Evolutionary conservation across 371 early-diverging fungal species (phyloP), one percentile per base, ranked within the genome.

Genomic region (Circinella minor): DNA sequence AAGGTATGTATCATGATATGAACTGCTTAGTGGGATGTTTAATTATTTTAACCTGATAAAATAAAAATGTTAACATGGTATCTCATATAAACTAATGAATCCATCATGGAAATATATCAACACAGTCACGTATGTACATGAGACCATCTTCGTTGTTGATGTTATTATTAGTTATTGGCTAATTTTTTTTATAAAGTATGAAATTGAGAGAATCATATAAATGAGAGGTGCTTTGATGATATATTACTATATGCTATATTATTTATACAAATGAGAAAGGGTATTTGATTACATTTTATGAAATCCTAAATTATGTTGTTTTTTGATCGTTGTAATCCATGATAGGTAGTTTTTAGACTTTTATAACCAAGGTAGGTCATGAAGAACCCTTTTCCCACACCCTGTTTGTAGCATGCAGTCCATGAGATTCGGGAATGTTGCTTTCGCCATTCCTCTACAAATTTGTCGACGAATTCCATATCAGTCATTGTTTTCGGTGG

Each of bases 381-480:
- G 6, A 57, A 57, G 57, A 57, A 57, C 1, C 20, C 57, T 57
- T 57, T 57, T 18, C 18, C 4, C 4, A 57, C 4, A 34, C 34
- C 27, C 6, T 57, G 57, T 4, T 34, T 57, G n/a, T 57, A 57
- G 57, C 57, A 57, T 57, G 1, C 34, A 20, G 6, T 57, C 57
- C 57, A 57, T 34, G 57, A 34, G 3, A 27, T 34, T 57, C 4
- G 34, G 36, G 57, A 18, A 57, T 57, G 57, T 34, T 57, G 20
- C 57, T 57, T 57, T 57, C 36, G 20, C 57, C 57, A 57, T 57
- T 57, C 57, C 4, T 18, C 34, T 34, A 14, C 11, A 57, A 57
- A 57, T 34, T 57, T 34, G 3, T 27, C 36, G 36, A 57, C 34
- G 4, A 34, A 57, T n/a, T 57, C 34, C 57, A 57, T 57, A 34